phyloP scores from a whole-genome alignment of 2,329 filamentous ascomycete species.

The Xylaria arbuscula region DNA sequence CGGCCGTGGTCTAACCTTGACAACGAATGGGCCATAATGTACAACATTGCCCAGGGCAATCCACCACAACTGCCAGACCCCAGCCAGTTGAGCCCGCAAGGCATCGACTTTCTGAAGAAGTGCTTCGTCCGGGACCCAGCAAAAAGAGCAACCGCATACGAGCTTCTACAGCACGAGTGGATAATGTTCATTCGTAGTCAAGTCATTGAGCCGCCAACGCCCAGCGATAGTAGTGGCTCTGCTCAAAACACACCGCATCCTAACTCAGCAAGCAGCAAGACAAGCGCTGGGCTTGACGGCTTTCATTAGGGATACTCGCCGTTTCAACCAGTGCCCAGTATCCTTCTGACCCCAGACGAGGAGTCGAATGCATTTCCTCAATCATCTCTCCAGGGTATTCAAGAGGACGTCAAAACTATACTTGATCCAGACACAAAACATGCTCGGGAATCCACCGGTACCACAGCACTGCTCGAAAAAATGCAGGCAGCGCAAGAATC shows the following conservation, averaged over 20 bases:
- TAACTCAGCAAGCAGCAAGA: slow-evolving; percentile 46
- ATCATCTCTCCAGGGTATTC: not conserved
- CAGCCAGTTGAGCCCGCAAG: slow-evolving; percentile 85
- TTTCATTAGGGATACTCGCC: slow-evolving; percentile 50
- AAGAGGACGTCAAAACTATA: slow-evolving; percentile 13
- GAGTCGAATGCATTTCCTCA: slow-evolving; percentile 18
- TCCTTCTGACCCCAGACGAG: slow-evolving; percentile 35
- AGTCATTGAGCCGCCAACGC: slow-evolving; percentile 72
- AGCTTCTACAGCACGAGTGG: slow-evolving; percentile 95
- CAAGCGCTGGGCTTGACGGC: slow-evolving; percentile 49
- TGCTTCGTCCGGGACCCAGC: slow-evolving; percentile 89
- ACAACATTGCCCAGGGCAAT: slow-evolving; percentile 98
- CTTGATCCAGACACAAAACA: slow-evolving; percentile 17
- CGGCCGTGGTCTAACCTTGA: slow-evolving; percentile 95
- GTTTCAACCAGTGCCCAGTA: slow-evolving; percentile 39
- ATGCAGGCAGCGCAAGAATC: slow-evolving; percentile 46
- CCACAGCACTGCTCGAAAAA: slow-evolving; percentile 33
- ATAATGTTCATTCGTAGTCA: slow-evolving; percentile 73
- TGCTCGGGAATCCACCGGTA: slow-evolving; percentile 16
- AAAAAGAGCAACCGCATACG: slow-evolving; percentile 82
- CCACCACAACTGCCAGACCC: slow-evolving; percentile 83
- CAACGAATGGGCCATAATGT: slow-evolving; percentile 99
- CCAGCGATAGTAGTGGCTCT: slow-evolving; percentile 65
- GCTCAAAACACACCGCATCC: slow-evolving; percentile 53
- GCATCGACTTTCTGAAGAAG: slow-evolving; percentile 86